Evolutionary conservation across 2,329 filamentous ascomycete genomes (phyloP), one percentile per base, ranked within the genome.

Genomic region (Pseudogymnoascus sp.): DNA sequence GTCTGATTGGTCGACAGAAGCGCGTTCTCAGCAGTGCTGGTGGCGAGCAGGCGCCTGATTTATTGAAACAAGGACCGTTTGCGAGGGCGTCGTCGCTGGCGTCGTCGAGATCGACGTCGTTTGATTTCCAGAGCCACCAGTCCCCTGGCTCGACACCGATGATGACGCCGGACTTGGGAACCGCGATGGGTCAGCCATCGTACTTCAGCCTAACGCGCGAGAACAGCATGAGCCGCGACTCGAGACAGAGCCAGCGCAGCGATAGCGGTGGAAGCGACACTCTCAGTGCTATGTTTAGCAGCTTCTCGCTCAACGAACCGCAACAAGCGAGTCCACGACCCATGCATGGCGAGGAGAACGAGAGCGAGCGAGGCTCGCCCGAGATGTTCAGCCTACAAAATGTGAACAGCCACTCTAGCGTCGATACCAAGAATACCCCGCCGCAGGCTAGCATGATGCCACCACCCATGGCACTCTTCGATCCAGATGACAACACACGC

Each of bases 1-100:
- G 95, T 73, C 80, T 99, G 67, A 90, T 99, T 65, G 95, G 95
- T 65, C 90, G 95, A 70, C 95, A 99, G 76, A 97, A 99, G 79
- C 87, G 95, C 70, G 91, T 93, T 21, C 81, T 97, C 59, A 95
- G 88, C 72, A 87, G 83, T 78, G 84, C 86, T 82, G 80, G 86
- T 29, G 86, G 86, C 33, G 93, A 99, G 67, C 86, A 88, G n/a
- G 92, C 88, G 0, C 95, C 95, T 0, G 96, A 99, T 77, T 79
- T 99, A 11, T 82, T 97, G 47, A 97, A 96, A 73, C 87, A 95
- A 70, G 93, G 93, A 0, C 91, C 93, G 0, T 97, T 97, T 76
- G 90, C 88, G 63, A 86, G 92, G 61, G 89, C 91, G 4, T 84
- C 88, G 3, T 97, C 95, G 0, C 84, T 96, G 67, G 86, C 89